Conservation (phyloP, 192 early-diverging fungal genomes). For the Podila horticola region DNA sequence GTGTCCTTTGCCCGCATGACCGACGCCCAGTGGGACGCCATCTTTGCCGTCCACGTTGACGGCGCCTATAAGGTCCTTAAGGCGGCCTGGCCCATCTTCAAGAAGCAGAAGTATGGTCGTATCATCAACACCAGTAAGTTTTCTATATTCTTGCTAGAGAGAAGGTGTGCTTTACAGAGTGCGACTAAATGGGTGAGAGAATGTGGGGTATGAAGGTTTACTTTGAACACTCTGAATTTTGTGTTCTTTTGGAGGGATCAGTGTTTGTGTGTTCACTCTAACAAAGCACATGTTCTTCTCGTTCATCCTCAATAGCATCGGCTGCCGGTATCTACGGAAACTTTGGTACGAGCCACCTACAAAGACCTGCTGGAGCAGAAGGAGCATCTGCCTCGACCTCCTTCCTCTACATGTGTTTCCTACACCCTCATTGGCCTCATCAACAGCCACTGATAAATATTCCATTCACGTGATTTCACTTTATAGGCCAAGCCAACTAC, state of each 20-base stretch:
- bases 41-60: slow-evolving; percentile 89
- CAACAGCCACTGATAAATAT: neutral
- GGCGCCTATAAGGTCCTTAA: slow-evolving; percentile 94
- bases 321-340: slow-evolving; percentile 96
- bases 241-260: too few relatives aligned
- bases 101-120: slow-evolving; percentile 94
- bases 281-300: neutral
- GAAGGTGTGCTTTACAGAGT: neutral
- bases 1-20: slow-evolving; percentile 93
- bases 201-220: too few relatives aligned
- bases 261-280: neutral
- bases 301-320: slow-evolving; percentile 56
- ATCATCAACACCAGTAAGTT: slow-evolving; percentile 87
- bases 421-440: neutral
- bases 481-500: slow-evolving; percentile 79
- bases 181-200: too few relatives aligned
- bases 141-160: neutral
- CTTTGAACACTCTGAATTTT: too few relatives aligned
- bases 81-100: slow-evolving; percentile 96
- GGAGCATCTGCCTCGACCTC: neutral
- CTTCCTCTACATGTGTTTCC: neutral
- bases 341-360: slow-evolving; percentile 62
- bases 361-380: neutral
- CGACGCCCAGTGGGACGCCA: slow-evolving; percentile 94
- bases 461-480: neutral